phyloP scores from a whole-genome alignment of 1,284 basidiomycete genomes.

The Pascua guehoae region DNA sequence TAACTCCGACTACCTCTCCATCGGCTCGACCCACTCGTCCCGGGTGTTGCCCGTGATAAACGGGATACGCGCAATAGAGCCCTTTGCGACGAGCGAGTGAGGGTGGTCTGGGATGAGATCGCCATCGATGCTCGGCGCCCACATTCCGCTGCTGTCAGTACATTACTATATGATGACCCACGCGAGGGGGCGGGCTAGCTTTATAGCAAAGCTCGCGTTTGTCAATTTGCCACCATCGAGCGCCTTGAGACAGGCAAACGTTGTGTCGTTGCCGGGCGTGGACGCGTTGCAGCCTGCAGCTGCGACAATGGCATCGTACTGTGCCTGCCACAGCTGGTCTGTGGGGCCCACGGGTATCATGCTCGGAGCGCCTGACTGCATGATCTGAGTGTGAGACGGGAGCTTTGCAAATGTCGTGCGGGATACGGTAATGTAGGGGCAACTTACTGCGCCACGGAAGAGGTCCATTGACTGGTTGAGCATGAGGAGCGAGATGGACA shows the following conservation, averaged over 20 bases:
- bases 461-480: constrained; percentile 31
- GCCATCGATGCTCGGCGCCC: constrained; percentile 40
- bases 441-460: constrained; percentile 42
- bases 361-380: constrained; percentile 46
- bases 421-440: constrained; percentile 25
- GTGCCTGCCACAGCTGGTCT: constrained; percentile 29
- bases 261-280: constrained; percentile 9
- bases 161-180: not conserved
- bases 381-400: constrained; percentile 23
- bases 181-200: not conserved
- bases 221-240: not conserved
- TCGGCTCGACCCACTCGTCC: constrained; percentile 29
- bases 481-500: constrained; percentile 37
- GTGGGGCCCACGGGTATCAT: constrained; percentile 31
- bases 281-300: constrained; percentile 21
- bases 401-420: constrained; percentile 1
- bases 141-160: not conserved
- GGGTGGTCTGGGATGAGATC: constrained; percentile 40
- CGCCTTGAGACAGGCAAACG: constrained; percentile 1
- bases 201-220: not conserved
- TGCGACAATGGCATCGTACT: constrained; percentile 34
- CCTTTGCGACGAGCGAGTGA: constrained; percentile 28
- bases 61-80: constrained; percentile 39
- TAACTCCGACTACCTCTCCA: not conserved
- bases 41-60: constrained; percentile 45